Conservation (phyloP, 1,284 basidiomycete species). For the Heterobasidion parviporum region DNA sequence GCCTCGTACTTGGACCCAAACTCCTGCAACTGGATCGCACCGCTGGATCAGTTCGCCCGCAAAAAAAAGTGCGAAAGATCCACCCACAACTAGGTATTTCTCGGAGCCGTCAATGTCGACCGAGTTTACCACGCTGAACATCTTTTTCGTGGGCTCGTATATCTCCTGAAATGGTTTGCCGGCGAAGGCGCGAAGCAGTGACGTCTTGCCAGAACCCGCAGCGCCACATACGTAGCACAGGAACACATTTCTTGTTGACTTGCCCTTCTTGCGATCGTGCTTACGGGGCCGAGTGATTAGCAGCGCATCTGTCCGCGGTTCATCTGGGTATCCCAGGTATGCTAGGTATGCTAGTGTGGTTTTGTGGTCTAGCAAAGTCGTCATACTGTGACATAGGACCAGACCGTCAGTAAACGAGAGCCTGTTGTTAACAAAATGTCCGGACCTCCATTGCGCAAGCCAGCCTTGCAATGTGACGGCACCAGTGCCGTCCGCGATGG, state of each 20-base stretch:
- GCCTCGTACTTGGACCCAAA: constrained; percentile 94
- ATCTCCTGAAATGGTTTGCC: constrained; percentile 65
- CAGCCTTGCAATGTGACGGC: constrained; percentile 94
- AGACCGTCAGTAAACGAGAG: not conserved
- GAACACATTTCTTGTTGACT: constrained; percentile 85
- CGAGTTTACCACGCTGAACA: constrained; percentile 88
- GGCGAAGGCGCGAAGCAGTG: constrained; percentile 78
- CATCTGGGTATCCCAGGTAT: constrained; percentile 80
- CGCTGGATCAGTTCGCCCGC: constrained; percentile 5
- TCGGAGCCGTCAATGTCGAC: constrained; percentile 94
- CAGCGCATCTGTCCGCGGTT: constrained; percentile 72
- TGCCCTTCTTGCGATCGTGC: constrained; percentile 81
- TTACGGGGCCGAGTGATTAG: constrained; percentile 78
- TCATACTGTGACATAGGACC: constrained; percentile 66
- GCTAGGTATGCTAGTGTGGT: constrained; percentile 95
- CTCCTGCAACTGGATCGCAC: constrained; percentile 72
- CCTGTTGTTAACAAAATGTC: not conserved
- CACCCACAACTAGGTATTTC: constrained; percentile 88
- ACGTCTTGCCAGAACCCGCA: constrained; percentile 93
- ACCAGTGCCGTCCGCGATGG: constrained; percentile 83
- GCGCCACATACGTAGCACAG: constrained; percentile 92
- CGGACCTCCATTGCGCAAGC: constrained; percentile 96
- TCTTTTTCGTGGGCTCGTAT: constrained; percentile 86
- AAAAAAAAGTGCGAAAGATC: not conserved
- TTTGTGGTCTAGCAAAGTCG: constrained; percentile 87